phyloP scores from a whole-genome alignment of 2,329 filamentous ascomycete species.

The Ceratocystis lukuohia region DNA sequence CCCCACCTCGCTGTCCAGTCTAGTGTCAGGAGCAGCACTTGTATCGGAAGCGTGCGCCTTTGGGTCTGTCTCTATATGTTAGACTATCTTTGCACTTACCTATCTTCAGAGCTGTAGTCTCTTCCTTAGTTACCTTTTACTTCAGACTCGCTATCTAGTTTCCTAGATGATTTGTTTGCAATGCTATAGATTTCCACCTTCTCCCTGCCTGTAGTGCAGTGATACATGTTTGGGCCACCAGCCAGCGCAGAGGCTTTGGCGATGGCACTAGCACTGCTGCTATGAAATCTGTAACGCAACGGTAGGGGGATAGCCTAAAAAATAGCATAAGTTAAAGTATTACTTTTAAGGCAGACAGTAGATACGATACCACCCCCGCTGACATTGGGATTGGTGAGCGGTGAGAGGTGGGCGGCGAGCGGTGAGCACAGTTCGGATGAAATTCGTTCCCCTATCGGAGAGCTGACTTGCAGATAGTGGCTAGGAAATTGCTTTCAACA shows the following conservation, averaged over 20 bases:
- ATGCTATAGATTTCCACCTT: not conserved
- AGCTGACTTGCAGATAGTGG: not conserved
- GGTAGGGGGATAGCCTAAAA: not conserved
- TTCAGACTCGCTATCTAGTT: not conserved
- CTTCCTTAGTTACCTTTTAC: not conserved
- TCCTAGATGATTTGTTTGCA: not conserved
- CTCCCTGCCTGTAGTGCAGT: not conserved
- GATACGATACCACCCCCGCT: slow-evolving; percentile 31
- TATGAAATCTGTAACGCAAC: not conserved
- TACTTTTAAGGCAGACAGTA: slow-evolving; percentile 29
- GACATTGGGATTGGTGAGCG: slow-evolving; percentile 30
- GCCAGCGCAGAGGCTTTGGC: not conserved
- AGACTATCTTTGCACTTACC: not conserved
- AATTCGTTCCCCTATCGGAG: not conserved
- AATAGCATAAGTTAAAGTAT: not conserved
- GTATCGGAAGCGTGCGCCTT: too few relatives aligned
- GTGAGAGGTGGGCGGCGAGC: slow-evolving; percentile 26
- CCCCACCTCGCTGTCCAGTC: not conserved
- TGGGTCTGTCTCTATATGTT: too few relatives aligned
- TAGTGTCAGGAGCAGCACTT: too few relatives aligned
- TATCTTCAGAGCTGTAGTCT: not conserved
- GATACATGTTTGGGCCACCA: not conserved
- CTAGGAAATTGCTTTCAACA: not conserved
- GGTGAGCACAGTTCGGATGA: slow-evolving; percentile 26
- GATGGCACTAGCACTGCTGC: not conserved